These are phyloP conservation scores for Podosphaera aphanis DNA, from an alignment of 2,329 filamentous ascomycete genomes.

Conservation along the genomic window DNA sequence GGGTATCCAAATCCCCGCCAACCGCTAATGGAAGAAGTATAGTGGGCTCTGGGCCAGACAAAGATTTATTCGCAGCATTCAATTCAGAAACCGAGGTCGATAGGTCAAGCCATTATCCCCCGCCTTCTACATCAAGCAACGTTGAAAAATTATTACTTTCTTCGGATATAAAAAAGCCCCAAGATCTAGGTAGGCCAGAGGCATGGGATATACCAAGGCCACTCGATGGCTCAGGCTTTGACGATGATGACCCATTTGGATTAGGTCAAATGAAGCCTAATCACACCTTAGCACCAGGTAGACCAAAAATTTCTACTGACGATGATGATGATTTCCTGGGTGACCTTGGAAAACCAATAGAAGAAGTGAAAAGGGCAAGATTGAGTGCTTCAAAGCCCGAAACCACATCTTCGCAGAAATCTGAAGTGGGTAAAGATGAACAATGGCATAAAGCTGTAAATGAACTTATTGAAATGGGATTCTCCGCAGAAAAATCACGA, in stretches of 20 bases:
- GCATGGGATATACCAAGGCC: slow-evolving; percentile 24
- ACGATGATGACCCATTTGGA: slow-evolving; percentile 62
- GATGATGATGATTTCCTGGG: slow-evolving; percentile 44
- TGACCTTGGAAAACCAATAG: slow-evolving; percentile 38
- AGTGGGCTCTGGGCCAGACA: slow-evolving; percentile 21
- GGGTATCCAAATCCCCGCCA: slow-evolving; percentile 14
- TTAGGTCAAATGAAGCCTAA: slow-evolving; percentile 32
- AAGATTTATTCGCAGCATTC: slow-evolving; percentile 45
- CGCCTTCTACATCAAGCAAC: slow-evolving; percentile 21
- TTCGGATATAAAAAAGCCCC: slow-evolving; percentile 16
- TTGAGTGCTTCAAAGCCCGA: slow-evolving; percentile 8
- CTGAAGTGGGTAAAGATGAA: slow-evolving; percentile 22
- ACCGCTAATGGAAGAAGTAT: slow-evolving; percentile 5
- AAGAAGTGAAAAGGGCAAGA: slow-evolving; percentile 30
- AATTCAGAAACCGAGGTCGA: slow-evolving; percentile 42
- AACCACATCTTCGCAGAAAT: slow-evolving; percentile 1
- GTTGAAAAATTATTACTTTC: slow-evolving; percentile 21
- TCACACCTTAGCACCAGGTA: slow-evolving; percentile 7
- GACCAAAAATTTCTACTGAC: slow-evolving; percentile 15
- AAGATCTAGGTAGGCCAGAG: slow-evolving; percentile 29
- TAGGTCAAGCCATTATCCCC: slow-evolving; percentile 40
- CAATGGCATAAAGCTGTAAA: slow-evolving; percentile 60
- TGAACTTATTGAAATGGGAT: slow-evolving; percentile 86
- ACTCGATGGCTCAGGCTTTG: slow-evolving; percentile 17
- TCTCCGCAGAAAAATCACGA: slow-evolving; percentile 61